These are phyloP conservation scores for Arthrobotrys sinensis DNA, from an alignment of 2,329 filamentous ascomycete species.

Conservation along the genomic window DNA sequence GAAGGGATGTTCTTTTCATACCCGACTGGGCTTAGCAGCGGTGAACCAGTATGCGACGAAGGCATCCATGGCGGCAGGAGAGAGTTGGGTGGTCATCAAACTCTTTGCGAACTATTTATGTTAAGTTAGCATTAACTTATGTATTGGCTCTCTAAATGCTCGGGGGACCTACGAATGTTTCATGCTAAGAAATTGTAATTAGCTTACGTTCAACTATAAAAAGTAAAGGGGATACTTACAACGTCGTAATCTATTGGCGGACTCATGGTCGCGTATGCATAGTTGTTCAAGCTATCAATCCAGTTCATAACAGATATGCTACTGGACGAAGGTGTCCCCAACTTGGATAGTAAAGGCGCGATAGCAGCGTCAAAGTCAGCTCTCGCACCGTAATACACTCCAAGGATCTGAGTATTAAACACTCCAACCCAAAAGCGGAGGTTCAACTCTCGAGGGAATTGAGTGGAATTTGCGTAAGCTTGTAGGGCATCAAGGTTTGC, in stretches of 20 bases:
- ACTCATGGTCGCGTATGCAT: slow-evolving; percentile 36
- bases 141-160: no score
- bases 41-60: no score
- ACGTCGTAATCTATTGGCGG: slow-evolving; percentile 27
- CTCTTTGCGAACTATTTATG: no score
- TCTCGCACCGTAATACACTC: slow-evolving; percentile 66
- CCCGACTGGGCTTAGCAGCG: no score
- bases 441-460: slow-evolving; percentile 63
- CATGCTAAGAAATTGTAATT: no score
- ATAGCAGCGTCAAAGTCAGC: slow-evolving; percentile 64
- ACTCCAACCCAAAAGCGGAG: slow-evolving; percentile 65
- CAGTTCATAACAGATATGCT: slow-evolving; percentile 59
- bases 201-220: no score
- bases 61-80: no score
- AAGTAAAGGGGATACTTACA: background rate
- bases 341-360: slow-evolving; percentile 63
- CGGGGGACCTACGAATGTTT: no score
- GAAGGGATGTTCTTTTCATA: no score
- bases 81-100: no score
- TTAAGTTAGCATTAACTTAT: no score
- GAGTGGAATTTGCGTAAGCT: slow-evolving; percentile 50
- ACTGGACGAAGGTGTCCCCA: slow-evolving; percentile 64
- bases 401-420: slow-evolving; percentile 64
- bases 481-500: slow-evolving; percentile 61
- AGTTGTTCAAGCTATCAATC: slow-evolving; percentile 59